A percentile compares a stretch with the other conserved stretches of the same genome.
These are phyloP conservation scores for Hypoxylon rickii DNA, from an alignment of 495 filamentous ascomycete species.

Conservation along the genomic window DNA sequence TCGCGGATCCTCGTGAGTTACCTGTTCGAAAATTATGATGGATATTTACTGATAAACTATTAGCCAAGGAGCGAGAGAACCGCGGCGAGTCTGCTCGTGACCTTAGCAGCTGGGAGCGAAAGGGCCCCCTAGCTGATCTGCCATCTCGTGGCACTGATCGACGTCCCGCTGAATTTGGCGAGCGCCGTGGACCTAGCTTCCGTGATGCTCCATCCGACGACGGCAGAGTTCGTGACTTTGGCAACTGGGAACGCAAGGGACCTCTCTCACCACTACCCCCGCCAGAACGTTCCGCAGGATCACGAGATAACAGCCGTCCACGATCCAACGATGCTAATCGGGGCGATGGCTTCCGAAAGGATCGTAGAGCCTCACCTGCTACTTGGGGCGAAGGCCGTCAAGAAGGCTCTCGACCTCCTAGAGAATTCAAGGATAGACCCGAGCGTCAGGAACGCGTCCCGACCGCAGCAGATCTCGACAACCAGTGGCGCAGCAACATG, in stretches of 20 bases:
- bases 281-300: conserved; percentile 55
- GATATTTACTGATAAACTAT: conserved; percentile 36
- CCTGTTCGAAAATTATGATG: not conserved
- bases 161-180: conserved; percentile 50
- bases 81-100: conserved; percentile 63
- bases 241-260: conserved; percentile 94
- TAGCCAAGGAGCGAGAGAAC: conserved; percentile 70
- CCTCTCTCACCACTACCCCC: conserved; percentile 75
- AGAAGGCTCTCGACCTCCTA: conserved; percentile 81
- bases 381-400: conserved; percentile 85
- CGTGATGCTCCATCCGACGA: conserved; percentile 61
- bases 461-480: conserved; percentile 84
- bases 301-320: conserved; percentile 71
- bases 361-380: conserved; percentile 71
- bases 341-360: conserved; percentile 53
- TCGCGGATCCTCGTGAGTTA: conserved; percentile 52
- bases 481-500: conserved; percentile 86
- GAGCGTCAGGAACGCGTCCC: conserved; percentile 73
- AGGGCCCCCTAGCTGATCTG: conserved; percentile 82
- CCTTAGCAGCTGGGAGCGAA: conserved; percentile 83
- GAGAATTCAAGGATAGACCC: conserved; percentile 76
- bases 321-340: conserved; percentile 65
- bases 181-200: conserved; percentile 41
- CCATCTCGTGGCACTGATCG: conserved; percentile 58
- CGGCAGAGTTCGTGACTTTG: conserved; percentile 83